Conservation (phyloP, 2,329 filamentous ascomycete genomes). For the Sordariomycetes sp. region DNA sequence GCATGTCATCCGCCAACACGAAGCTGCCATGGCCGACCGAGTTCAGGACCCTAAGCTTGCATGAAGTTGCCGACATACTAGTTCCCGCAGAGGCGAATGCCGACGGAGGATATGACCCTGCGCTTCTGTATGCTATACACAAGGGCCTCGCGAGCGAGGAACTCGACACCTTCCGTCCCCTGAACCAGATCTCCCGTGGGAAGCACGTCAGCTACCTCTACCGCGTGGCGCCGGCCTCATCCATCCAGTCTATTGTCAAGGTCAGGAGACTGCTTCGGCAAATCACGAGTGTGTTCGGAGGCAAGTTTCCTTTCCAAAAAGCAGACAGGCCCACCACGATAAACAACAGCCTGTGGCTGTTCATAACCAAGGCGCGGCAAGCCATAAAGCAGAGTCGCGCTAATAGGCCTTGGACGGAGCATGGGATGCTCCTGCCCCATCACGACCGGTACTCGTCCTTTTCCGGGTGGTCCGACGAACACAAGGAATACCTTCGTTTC, state of each 20-base stretch:
- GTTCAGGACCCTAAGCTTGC: slow-evolving; percentile 35
- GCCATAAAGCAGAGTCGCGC: slow-evolving; percentile 41
- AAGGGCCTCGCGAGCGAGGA: slow-evolving; percentile 50
- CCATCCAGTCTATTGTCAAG: slow-evolving; percentile 17
- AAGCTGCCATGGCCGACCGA: slow-evolving; percentile 24
- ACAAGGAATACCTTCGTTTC: slow-evolving; percentile 52
- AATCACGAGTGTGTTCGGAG: background rate
- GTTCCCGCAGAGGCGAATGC: slow-evolving; percentile 24
- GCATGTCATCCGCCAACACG: slow-evolving; percentile 33
- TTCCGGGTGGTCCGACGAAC: slow-evolving; percentile 33
- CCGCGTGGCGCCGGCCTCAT: slow-evolving; percentile 34
- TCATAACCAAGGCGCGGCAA: slow-evolving; percentile 36
- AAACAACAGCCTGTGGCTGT: slow-evolving; percentile 23
- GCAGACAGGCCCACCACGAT: background rate
- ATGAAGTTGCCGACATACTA: slow-evolving; percentile 36
- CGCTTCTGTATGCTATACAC: slow-evolving; percentile 58
- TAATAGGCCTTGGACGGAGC: slow-evolving; percentile 34
- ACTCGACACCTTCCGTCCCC: slow-evolving; percentile 42
- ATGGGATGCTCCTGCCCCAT: slow-evolving; percentile 29
- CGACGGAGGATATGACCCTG: slow-evolving; percentile 21
- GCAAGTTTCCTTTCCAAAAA: background rate
- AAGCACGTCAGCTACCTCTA: slow-evolving; percentile 40
- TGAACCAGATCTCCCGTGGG: slow-evolving; percentile 24
- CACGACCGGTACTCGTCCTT: background rate
- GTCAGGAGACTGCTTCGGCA: slow-evolving; percentile 20